Percentiles rank a stretch among this genome's conserved stretches.
phyloP scores from a whole-genome alignment of 441 rosid species.

The Brassica balearica region DNA sequence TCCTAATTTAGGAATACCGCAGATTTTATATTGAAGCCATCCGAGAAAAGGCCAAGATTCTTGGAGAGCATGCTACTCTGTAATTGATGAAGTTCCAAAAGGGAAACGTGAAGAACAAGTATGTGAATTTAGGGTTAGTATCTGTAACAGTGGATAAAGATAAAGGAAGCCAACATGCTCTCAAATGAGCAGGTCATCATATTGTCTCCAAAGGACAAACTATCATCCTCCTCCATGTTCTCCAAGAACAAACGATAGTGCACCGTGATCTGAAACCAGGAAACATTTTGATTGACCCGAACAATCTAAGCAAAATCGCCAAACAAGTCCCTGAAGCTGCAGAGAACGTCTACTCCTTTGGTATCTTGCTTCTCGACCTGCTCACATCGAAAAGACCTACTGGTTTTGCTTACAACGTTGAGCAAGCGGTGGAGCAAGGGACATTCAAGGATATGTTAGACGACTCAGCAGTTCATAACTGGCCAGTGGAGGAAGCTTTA shows the following conservation, averaged over 20 bases:
- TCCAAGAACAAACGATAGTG: too few species aligned
- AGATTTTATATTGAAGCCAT: not conserved
- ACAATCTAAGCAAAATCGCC: constrained; percentile 70
- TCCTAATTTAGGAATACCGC: constrained; percentile 12
- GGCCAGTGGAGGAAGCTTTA: constrained; percentile 68
- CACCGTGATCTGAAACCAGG: constrained; percentile 57
- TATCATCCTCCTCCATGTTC: constrained; percentile 50
- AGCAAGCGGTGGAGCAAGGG: constrained; percentile 52
- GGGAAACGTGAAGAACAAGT: constrained; percentile 43
- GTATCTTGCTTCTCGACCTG: constrained; percentile 65
- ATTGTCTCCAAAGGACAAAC: constrained; percentile 66
- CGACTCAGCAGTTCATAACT: constrained; percentile 60
- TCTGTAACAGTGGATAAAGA: constrained; percentile 91
- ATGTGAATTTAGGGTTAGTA: constrained; percentile 52
- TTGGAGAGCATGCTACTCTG: constrained; percentile 9
- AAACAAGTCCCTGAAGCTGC: constrained; percentile 63
- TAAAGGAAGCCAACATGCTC: constrained; percentile 79
- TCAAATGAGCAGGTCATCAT: constrained; percentile 86
- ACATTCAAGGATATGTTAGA: constrained; percentile 50
- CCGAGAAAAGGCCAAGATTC: too few species aligned
- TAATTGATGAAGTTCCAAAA: constrained; percentile 59
- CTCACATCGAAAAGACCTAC: constrained; percentile 61
- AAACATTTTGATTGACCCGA: constrained; percentile 65
- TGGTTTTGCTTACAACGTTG: constrained; percentile 53
- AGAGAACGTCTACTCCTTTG: constrained; percentile 66